Percentiles rank a stretch among this genome's conserved stretches.
Conservation (phyloP, 257 asterid species). For the Solanum chmielewskii region DNA sequence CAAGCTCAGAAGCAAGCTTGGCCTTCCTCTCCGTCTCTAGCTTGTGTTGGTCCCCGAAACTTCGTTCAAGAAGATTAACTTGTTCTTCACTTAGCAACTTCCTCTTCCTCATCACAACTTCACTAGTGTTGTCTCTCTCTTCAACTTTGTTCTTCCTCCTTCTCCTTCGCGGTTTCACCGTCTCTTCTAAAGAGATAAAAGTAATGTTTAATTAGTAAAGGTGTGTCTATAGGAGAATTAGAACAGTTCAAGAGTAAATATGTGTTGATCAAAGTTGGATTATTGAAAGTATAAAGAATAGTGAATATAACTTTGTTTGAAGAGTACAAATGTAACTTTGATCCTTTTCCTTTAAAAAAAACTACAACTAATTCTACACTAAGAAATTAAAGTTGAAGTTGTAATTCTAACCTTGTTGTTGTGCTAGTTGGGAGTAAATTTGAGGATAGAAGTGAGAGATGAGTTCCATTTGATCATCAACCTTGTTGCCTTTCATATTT, state of each 20-base stretch:
- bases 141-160: slow-evolving; percentile 25
- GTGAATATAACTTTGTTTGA: not conserved
- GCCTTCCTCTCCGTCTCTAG: slow-evolving; percentile 10
- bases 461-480: slow-evolving; percentile 37
- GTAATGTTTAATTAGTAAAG: not conserved
- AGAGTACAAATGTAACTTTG: not conserved
- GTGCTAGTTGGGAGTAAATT: slow-evolving; percentile 14
- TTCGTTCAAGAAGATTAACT: slow-evolving; percentile 2
- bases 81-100: slow-evolving; percentile 8
- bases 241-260: not conserved
- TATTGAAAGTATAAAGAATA: too few relatives aligned
- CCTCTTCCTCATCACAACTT: not conserved
- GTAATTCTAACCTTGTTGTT: slow-evolving; percentile 21
- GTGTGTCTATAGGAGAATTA: not conserved
- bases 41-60: slow-evolving; percentile 39
- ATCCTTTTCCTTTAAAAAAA: not conserved
- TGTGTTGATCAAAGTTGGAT: too few relatives aligned
- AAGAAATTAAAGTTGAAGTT: not conserved
- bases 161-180: slow-evolving; percentile 11
- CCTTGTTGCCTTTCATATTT: slow-evolving; percentile 2
- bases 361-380: not conserved
- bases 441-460: slow-evolving; percentile 42
- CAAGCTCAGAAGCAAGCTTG: slow-evolving; percentile 9
- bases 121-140: not conserved
- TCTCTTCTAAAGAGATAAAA: slow-evolving; percentile 4